These are phyloP conservation scores for Oryza punctata DNA, from an alignment of 176 grass and related monocot species.

Conservation along the genomic window DNA sequence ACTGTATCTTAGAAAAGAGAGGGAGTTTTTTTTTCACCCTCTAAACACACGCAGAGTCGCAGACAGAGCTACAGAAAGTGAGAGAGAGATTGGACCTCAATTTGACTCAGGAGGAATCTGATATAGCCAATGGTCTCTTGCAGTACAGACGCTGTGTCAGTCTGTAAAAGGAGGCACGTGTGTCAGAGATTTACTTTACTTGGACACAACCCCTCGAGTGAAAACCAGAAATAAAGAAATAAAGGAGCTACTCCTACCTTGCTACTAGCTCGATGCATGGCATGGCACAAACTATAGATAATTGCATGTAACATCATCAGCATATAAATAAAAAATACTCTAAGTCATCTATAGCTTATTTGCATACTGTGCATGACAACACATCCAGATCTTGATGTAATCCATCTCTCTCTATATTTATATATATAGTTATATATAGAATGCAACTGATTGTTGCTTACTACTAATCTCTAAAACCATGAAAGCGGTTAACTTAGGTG, in stretches of 20 bases:
- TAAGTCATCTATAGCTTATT: neutral
- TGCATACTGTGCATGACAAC: neutral
- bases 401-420: neutral
- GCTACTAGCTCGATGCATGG: neutral
- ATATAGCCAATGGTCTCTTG: conserved; percentile 98
- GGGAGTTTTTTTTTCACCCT: neutral
- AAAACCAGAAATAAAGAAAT: conserved; percentile 25
- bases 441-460: neutral
- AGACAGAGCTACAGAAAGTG: neutral
- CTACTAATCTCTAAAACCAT: neutral
- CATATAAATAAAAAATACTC: neutral
- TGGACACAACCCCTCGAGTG: conserved; percentile 63
- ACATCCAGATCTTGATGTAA: conserved; percentile 21
- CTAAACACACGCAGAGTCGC: neutral
- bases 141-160: conserved; percentile 95
- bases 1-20: too few species aligned
- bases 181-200: conserved; percentile 75
- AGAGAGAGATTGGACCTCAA: conserved; percentile 80
- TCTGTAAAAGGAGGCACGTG: conserved; percentile 72
- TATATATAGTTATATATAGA: neutral
- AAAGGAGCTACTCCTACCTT: neutral
- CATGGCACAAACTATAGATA: conserved; percentile 48
- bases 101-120: conserved; percentile 94
- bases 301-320: conserved; percentile 17
- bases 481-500: neutral